Evolutionary conservation across 805 yeast genomes (phyloP), one percentile per base, ranked within the genome.

Genomic region (Saturnispora kantuleensis): DNA sequence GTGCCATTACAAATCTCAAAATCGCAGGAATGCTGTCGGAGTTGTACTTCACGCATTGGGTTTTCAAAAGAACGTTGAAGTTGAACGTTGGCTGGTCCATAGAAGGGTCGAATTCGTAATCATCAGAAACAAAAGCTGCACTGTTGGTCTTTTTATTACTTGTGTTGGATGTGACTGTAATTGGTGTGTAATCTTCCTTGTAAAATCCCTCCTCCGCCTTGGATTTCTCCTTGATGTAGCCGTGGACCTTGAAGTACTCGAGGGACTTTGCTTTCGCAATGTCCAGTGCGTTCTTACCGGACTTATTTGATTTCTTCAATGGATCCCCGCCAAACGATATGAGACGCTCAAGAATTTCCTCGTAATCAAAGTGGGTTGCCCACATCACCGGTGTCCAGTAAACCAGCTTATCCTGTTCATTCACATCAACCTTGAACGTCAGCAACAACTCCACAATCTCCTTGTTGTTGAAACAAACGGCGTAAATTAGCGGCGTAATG

Each of bases 351-450:
- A 76, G 79, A 38, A 81, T 69, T 10, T 71, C 69, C 47, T 73
- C 60, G 44, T 76, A 75, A 44, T 77, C 73, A 51, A 80, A 69
- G 52, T 79, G 73, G 3, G 85, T 76, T 0, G 94, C 89, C 95
- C 95, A 86, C 93, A 84, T 85, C 38, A 84, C 60, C 10, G 96
- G 86, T 0, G 86, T 73, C 60, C 76, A 79, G 2, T 74, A 69
- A 18, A 74, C 57, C 17, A 75, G 45, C 2, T 68, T 63, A 52
- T 81, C 89, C 8, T 60, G 54, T 32, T 64, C 52, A 52, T 79
- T 79, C 7, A 75, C 69, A 52, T 76, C 77, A 5, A 67, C 74
- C 11, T 59, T 54, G 36, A 69, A 64, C 21, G 62, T 60, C 17
- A 67, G 52, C 16, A 80, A 57, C 1, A 78, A 55, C 36, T 79